Base-by-base conservation (phyloP, 257 asterid species). In the Rubia yunnanensis region DNA sequence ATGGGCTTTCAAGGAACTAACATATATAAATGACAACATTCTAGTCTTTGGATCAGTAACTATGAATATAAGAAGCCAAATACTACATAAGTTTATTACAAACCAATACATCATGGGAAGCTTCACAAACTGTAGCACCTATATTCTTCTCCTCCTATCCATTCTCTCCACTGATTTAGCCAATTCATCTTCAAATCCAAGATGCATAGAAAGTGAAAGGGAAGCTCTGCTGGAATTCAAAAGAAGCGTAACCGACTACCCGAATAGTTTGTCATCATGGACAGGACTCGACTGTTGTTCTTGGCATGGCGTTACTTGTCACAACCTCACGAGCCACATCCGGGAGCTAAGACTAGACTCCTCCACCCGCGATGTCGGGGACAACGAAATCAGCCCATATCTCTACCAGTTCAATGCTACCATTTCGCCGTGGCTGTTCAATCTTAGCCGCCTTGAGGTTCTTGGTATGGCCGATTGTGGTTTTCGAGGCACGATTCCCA, bases 251-350 rank as follows among this genome's bases (percentile, higher is more conserved):
- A 10, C 36, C 36, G 44, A 58, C n/a, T 10, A 58, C 8, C 13
- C 39, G 13, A 58, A 31, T 14, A 32, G 64, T 0, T 11, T 61
- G 31, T 61, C 50, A 36, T 61, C 50, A 3, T 61, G 66, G 66
- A 36, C 11, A 0, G 66, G 66, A 20, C 31, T 5, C 2, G 11
- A 23, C 20, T 34, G 66, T 20, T 61, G 52, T 7, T 5, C 23
- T 10, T 61, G 66, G 66, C 13, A 0, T 0, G 66, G 66, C 1
- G 1, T 38, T 6, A n/a, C 46, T 13, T 76, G 84, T 38, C 46
- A 58, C 58, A 60, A 52, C 38, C 35, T 20, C 20, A 76, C 78
- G 5, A 34, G 70, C 10, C 54, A 53, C 7, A 15, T 73, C 17
- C 32, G 50, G 53, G 62, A 7, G 13, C 54, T 48, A 0, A 7